A percentile compares a stretch with the other conserved stretches of the same genome.
These are phyloP conservation scores for Gentiana dahurica DNA, from an alignment of 257 asterid species.

Conservation along the genomic window DNA sequence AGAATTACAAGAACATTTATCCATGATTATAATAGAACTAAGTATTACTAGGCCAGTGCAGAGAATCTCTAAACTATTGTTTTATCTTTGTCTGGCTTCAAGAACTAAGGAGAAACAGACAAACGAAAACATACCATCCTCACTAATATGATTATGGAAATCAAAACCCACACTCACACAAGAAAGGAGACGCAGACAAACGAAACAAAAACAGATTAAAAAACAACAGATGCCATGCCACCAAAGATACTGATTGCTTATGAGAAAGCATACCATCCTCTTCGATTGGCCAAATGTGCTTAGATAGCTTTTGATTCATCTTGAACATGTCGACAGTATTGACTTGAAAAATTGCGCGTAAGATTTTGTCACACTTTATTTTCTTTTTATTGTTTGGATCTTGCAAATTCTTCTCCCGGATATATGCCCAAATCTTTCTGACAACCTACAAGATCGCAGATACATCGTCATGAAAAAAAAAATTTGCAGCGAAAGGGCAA, in stretches of 20 bases:
- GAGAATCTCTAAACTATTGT: too few relatives aligned
- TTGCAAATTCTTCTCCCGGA: slow-evolving; percentile 34
- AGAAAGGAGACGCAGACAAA: too few relatives aligned
- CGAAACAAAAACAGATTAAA: too few relatives aligned
- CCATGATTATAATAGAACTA: too few relatives aligned
- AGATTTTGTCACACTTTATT: slow-evolving; percentile 28
- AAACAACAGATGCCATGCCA: too few relatives aligned
- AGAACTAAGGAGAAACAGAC: too few relatives aligned
- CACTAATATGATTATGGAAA: too few relatives aligned
- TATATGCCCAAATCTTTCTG: slow-evolving; percentile 37
- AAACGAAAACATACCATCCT: too few relatives aligned
- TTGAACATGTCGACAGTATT: slow-evolving; percentile 36
- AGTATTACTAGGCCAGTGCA: too few relatives aligned
- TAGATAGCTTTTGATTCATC: slow-evolving; percentile 31
- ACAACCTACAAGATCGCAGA: slow-evolving; percentile 29
- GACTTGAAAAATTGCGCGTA: slow-evolving; percentile 23
- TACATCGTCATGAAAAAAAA: not conserved
- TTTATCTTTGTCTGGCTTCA: too few relatives aligned
- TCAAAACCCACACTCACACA: too few relatives aligned
- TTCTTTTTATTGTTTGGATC: slow-evolving; percentile 31
- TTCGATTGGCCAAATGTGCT: slow-evolving; percentile 43
- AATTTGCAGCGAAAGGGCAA: not conserved
- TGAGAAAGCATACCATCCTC: slow-evolving; percentile 14
- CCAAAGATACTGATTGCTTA: too few relatives aligned
- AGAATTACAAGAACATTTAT: not conserved